Evolutionary conservation across 257 asterid genomes (phyloP), one percentile per base, ranked within the genome.

Genomic region (Euphrasia confusa): DNA sequence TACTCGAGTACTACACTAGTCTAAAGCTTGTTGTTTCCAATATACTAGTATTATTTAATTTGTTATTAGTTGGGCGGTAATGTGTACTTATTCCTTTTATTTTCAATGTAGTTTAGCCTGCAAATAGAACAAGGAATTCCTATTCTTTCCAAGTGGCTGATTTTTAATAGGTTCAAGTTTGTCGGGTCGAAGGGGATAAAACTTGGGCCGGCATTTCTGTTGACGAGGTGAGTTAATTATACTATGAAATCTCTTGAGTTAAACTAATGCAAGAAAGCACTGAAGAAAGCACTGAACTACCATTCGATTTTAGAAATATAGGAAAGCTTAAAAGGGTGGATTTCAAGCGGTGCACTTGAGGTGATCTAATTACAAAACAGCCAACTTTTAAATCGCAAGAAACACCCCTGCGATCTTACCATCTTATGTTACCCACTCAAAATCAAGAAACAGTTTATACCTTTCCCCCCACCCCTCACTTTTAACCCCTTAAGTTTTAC

Each of bases 81-180:
- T 65, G 13, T 49, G 21, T 17, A 37, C 68, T 37, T 37, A 10
- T 26, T 17, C 18, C 30, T 72, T 60, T 45, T 59, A 15, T 65
- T 68, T 61, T 72, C 58, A 62, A 63, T 84, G 78, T 85, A 92
- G 97, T 83, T 89, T 80, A 87, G 79, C 72, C 78, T 92, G 77
- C 96, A 84, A 80, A 86, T 92, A 68, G 99, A 92, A 67, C 99
- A 92, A 81, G 99, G 99, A 67, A 75, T 92, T 70, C 97, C 99
- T 60, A 83, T 92, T 80, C 84, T 84, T 67, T 84, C 95, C 17
- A 84, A 84, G 79, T 89, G 97, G 99, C 76, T 84, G 66, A 87
- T 87, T 80, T 92, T 92, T 81, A 92, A 89, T 64, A 82, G 96
- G 60, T 87, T 86, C 89, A 92, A 92, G 73, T 89, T 92, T 79